Evolutionary conservation across 2,329 filamentous ascomycete genomes (phyloP), one percentile per base, ranked within the genome.

Genomic region (Erysiphe neolycopersici): DNA sequence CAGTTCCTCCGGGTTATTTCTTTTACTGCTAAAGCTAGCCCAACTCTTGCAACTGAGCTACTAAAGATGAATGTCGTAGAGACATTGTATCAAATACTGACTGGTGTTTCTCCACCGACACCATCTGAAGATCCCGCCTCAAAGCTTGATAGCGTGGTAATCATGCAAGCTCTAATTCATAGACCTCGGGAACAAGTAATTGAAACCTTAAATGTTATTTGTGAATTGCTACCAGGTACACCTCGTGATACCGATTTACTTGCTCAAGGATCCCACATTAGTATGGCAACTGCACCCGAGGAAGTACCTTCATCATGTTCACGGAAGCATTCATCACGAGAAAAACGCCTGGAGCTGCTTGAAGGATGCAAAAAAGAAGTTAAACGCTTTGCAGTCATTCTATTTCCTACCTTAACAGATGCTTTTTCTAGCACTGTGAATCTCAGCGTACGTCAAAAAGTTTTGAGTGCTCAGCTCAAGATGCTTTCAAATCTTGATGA

Each of bases 391-490:
- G 82, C 85, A 1, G 71, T 92, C 50, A 89, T 98, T 46, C 67
- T 98, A 11, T 79, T 98, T 49, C 89, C 89, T 0, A 98, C 89
- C 2, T 64, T 98, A 48, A 95, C 89, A 29, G 85, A 98, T 58
- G 87, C 85, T 0, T 98, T 92, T 56, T 94, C 89, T 11, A 95
- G 89, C 59, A 98, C 89, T 0, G 87, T 98, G 49, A 98, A 98
- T 55, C 63, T 95, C 14, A 83, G 74, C 45, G 89, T 98, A 36
- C 79, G 91, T 18, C 83, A 95, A 56, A 94, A 93, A 61, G 89
- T 98, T 2, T 67, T 98, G 31, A 82, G 75, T 17, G 89, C 87
- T n/a, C 89, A 98, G 55, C 64, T 95, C 38, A 95, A 95, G 62
- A 95, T 98, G 83, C 69, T 98, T 10, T 93, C 84, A 12, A 93